Conservation (phyloP, 148 eudicot species). For the Rhododendron mucronatum region DNA sequence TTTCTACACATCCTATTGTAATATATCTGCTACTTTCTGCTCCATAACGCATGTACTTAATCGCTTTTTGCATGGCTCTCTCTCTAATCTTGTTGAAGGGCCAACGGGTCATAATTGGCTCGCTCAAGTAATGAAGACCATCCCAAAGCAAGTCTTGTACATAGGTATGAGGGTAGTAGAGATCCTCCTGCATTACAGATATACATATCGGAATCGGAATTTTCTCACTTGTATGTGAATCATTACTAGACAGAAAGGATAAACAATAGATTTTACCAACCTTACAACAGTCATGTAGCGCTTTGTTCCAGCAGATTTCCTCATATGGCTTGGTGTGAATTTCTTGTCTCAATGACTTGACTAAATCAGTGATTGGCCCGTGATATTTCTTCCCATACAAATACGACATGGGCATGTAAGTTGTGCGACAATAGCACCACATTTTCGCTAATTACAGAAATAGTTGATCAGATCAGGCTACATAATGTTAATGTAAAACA, state of each 20-base stretch:
- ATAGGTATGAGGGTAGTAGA: conserved; percentile 28
- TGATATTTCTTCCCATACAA: conserved; percentile 28
- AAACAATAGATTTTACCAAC: neutral
- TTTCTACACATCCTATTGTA: conserved; percentile 34
- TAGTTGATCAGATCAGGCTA: neutral
- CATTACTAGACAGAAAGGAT: neutral
- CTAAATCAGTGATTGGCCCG: conserved; percentile 35
- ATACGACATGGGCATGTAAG: conserved; percentile 41
- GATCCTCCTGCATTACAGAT: conserved; percentile 25
- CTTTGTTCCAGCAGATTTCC: conserved; percentile 32
- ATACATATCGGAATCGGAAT: neutral
- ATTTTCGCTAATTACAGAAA: conserved; percentile 28
- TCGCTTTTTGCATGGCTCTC: conserved; percentile 21
- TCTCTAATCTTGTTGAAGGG: conserved; percentile 33
- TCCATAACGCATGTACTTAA: conserved; percentile 32
- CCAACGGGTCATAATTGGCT: conserved; percentile 29
- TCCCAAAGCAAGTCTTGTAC: conserved; percentile 39
- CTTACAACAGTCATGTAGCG: conserved; percentile 33
- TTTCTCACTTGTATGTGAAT: neutral
- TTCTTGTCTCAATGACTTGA: conserved; percentile 26
- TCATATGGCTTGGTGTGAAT: conserved; percentile 26
- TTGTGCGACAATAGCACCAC: conserved; percentile 37
- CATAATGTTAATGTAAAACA: neutral
- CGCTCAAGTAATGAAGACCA: conserved; percentile 26
- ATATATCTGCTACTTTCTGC: conserved; percentile 32